These are phyloP conservation scores for Lodderomyces theae DNA, from an alignment of 1,139 yeast genomes.

Conservation along the genomic window DNA sequence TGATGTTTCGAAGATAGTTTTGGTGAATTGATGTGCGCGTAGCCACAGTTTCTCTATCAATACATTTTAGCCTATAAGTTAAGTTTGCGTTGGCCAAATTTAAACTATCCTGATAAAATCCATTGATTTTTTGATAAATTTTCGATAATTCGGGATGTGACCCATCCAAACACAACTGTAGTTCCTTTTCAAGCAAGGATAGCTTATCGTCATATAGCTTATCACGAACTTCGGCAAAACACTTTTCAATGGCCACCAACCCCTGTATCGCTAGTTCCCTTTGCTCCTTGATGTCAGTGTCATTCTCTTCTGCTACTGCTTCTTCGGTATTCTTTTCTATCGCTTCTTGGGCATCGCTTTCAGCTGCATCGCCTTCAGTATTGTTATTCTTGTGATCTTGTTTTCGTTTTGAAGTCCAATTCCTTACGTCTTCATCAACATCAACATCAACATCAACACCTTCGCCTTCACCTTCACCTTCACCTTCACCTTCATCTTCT, in stretches of 20 bases:
- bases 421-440: conserved; percentile 16
- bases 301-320: conserved; percentile 29
- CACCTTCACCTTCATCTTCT: conserved; percentile 12
- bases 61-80: conserved; percentile 70
- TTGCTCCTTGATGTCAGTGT: conserved; percentile 45
- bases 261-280: conserved; percentile 64
- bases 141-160: conserved; percentile 82
- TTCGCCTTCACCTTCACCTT: conserved; percentile 13
- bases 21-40: conserved; percentile 81
- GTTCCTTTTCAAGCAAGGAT: conserved; percentile 71
- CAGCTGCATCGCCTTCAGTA: conserved; percentile 7
- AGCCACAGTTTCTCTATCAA: conserved; percentile 78
- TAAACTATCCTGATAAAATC: conserved; percentile 66
- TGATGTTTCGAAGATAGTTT: conserved; percentile 66
- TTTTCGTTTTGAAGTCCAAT: conserved; percentile 23
- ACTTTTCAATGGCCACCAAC: conserved; percentile 74
- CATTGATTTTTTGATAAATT: conserved; percentile 67
- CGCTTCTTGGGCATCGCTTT: conserved; percentile 13
- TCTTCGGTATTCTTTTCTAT: conserved; percentile 15
- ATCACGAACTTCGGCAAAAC: conserved; percentile 84
- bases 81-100: conserved; percentile 66
- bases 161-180: conserved; percentile 84
- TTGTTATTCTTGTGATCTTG: no score
- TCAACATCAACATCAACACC: no score
- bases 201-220: conserved; percentile 72